Base-by-base conservation (phyloP, 1,284 basidiomycete genomes). In the Baeospora myosura region DNA sequence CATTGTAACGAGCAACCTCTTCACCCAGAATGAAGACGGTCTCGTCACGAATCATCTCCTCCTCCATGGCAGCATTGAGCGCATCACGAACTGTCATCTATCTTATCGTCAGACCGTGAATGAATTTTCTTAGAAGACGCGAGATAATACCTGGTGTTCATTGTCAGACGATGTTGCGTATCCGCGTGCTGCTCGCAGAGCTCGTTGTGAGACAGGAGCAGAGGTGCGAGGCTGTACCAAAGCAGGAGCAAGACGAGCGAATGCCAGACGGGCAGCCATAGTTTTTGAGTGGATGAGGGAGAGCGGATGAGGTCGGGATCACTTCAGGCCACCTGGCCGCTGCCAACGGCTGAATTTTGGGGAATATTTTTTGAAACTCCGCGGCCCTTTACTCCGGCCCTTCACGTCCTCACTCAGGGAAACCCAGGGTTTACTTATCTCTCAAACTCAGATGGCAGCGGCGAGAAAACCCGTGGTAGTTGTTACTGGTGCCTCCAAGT, bases 1-100 rank as follows among this genome's bases (percentile, higher is more conserved):
- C 95, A 62, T 98, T 98, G 74, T 98, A 99, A 52, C 92, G 83
- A 41, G 96, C 95, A 43, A 99, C 96, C 67, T 99, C 96, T 68
- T 99, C 96, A 52, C 96, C 96, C 56, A 99, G 69, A 60, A 99
- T 69, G 65, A 96, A 98, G 40, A 99, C 96, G 29, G 72, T 86
- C 63, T 95, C 88, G 68, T 99, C 96, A 39, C 92, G 81, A 56
- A 87, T 63, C 96, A 99, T 98, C 72, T 99, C 96, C 71, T 99
- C 96, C 72, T 98, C 96, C 90, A 99, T 95, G 26, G 96, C 96
- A 47, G 83, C 70, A 70, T 98, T 98, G 53, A 99, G 82, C 30
- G 96, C 96, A 46, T 99, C 96, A 60, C 96, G 89, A 48, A 98
- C 95, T 40, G 93, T 98, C 91, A 98, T 89, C 87, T 94, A 60